These are phyloP conservation scores for Cucurbita maxima DNA, from an alignment of 306 rosid genomes.

Conservation along the genomic window DNA sequence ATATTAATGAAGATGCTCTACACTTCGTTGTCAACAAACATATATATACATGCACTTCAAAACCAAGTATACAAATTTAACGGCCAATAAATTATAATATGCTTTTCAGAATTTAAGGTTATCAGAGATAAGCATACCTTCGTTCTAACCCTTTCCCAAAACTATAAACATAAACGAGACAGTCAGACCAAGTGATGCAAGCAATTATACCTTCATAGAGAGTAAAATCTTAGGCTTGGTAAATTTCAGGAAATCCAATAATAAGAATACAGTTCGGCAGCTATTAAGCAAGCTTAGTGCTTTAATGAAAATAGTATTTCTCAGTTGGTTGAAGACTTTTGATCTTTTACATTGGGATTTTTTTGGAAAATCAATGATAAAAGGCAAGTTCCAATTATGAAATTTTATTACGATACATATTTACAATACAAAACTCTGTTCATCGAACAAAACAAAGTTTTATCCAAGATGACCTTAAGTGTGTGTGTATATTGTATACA, in stretches of 20 bases:
- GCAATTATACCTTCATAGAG: not conserved
- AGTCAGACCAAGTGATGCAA: not conserved
- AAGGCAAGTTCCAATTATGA: not conserved
- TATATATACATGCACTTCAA: not conserved
- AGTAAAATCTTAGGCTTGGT: not conserved
- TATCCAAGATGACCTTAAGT: not conserved
- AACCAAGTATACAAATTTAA: not conserved
- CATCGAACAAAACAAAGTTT: not conserved
- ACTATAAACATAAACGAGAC: not conserved
- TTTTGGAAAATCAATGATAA: not conserved
- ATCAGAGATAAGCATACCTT: not conserved
- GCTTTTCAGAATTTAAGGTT: not conserved
- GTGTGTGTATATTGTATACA: not conserved
- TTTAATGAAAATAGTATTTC: not conserved
- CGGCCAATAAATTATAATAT: not conserved
- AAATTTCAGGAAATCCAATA: not conserved
- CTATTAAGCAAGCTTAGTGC: not conserved
- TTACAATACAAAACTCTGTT: not conserved
- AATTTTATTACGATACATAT: not conserved
- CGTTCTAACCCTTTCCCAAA: not conserved
- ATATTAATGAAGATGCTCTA: constrained; percentile 2
- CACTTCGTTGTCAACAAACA: not conserved
- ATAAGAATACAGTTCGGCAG: not conserved
- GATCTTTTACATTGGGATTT: not conserved
- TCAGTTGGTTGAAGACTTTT: not conserved